Evolutionary conservation across 2,329 filamentous ascomycete species (phyloP), one percentile per base, ranked within the genome.

Genomic region (Claviceps maximensis): DNA sequence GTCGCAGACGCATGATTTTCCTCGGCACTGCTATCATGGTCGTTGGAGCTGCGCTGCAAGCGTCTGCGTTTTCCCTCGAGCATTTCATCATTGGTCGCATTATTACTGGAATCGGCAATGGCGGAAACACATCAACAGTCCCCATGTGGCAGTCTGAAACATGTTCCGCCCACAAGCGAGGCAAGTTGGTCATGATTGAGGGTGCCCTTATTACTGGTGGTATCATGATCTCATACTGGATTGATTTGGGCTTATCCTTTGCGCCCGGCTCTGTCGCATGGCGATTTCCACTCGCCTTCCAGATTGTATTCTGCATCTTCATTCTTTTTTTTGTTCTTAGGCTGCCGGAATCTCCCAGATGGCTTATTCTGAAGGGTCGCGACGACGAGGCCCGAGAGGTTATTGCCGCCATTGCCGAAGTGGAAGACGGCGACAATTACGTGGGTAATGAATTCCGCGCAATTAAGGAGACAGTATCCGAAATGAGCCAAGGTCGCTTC

Each of bases 381-480:
- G 67, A 74, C 38, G 71, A 72, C 1, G 74, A 80, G 57, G 76
- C 71, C 12, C 65, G 69, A 51, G 63, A 65, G 1, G 71, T 77
- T 17, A 71, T 79, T 23, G 66, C 68, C 19, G 78, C 74, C 49
- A 68, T 86, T 19, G 78, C 81, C 50, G 74, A 71, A 57, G 66
- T 78, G 48, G 76, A 77, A 7, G 60, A 63, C 2, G 75, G 79
- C 49, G 75, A 79, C n/a, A 76, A 77, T 1, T 80, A 73, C 62
- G 77, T 86, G 46, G 65, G 79, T 17, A 67, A 69, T 15, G 79
- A 84, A 60, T 80, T 77, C 62, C 69, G 71, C 46, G 76, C 81
- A 55, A 84, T 84, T 62, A 77, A 77, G 57, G 77, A 83, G 51
- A 80, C 85, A 1, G 82, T 86, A n/a, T 68, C 80, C n/a, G 84